Percentiles rank a stretch among this genome's conserved stretches.
Evolutionary conservation across 2,329 filamentous ascomycete species (phyloP).

Genomic region (Nannizzia gypsea): DNA sequence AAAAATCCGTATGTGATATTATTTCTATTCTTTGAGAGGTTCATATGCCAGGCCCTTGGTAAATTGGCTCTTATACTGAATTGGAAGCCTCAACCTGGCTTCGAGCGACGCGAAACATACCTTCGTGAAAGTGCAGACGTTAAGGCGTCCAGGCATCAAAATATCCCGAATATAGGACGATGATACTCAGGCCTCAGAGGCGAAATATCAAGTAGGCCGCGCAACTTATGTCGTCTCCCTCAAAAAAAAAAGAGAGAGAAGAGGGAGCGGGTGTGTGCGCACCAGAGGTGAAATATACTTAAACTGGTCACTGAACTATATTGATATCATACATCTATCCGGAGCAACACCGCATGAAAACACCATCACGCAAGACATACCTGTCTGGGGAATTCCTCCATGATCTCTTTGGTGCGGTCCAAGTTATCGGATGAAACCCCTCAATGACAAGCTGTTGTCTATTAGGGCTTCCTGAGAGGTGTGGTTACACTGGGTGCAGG

Average conservation of each 20-base stretch:
- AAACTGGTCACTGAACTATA: not conserved
- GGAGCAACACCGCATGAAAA: not conserved
- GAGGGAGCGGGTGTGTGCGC: too few species aligned
- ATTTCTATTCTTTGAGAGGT: not conserved
- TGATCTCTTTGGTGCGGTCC: not conserved
- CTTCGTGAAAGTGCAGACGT: not conserved
- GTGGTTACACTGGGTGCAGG: not conserved
- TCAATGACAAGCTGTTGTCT: not conserved
- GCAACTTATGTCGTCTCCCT: not conserved
- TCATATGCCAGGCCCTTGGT: not conserved
- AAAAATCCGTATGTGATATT: not conserved
- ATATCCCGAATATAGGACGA: not conserved
- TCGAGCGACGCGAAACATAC: not conserved
- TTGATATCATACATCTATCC: not conserved
- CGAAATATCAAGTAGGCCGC: not conserved
- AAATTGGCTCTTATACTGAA: not conserved
- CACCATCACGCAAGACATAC: not conserved
- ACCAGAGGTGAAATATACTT: not conserved
- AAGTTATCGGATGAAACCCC: not conserved
- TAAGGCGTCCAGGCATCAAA: not conserved
- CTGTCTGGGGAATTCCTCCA: not conserved
- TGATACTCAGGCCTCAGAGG: too few species aligned
- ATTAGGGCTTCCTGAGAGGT: not conserved
- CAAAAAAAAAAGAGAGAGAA: too few species aligned
- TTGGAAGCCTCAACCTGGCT: not conserved